A percentile compares a stretch with the other conserved stretches of the same genome.
Evolutionary conservation across 176 grass and related monocot species (phyloP).

Genomic region (Cenchrus fungigraminus): DNA sequence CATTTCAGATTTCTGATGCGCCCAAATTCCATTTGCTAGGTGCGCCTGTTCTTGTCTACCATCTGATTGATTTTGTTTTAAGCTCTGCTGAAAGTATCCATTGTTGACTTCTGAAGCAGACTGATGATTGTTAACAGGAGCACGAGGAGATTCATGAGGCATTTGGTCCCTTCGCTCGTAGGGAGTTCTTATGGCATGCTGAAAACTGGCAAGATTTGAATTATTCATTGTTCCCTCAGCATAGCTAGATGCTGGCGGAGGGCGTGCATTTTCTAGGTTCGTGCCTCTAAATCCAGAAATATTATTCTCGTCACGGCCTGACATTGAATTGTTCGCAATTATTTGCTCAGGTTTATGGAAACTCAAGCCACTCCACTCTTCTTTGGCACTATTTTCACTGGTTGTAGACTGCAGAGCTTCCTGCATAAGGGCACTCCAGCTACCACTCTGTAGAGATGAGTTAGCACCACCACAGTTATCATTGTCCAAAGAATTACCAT

Average conservation of each 20-base stretch:
- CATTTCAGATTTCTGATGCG: constrained; percentile 59
- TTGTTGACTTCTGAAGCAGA: constrained; percentile 57
- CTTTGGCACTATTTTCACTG: constrained; percentile 78
- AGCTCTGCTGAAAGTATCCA: constrained; percentile 52
- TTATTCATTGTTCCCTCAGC: constrained; percentile 55
- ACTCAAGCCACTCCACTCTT: constrained; percentile 80
- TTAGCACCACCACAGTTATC: constrained; percentile 62
- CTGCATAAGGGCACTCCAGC: constrained; percentile 99
- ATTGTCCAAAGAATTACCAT: constrained; percentile 59
- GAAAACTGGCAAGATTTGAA: constrained; percentile 62
- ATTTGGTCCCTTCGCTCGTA: constrained; percentile 56
- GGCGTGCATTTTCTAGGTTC: constrained; percentile 50
- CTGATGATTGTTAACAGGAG: constrained; percentile 45
- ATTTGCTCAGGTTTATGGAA: constrained; percentile 70
- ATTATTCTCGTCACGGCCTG: constrained; percentile 46
- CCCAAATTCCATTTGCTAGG: constrained; percentile 59
- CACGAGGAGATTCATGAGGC: constrained; percentile 42
- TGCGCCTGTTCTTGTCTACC: constrained; percentile 57
- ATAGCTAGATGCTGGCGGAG: constrained; percentile 42
- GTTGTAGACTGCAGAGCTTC: constrained; percentile 80
- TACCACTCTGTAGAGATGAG: constrained; percentile 81
- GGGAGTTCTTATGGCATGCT: constrained; percentile 48
- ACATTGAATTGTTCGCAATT: constrained; percentile 41
- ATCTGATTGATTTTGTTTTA: constrained; percentile 66
- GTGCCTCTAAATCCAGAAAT: constrained; percentile 42